Evolutionary conservation across 345 rosid species (phyloP), one percentile per base, ranked within the genome.

Genomic region (Zanthoxylum bungeanum): DNA sequence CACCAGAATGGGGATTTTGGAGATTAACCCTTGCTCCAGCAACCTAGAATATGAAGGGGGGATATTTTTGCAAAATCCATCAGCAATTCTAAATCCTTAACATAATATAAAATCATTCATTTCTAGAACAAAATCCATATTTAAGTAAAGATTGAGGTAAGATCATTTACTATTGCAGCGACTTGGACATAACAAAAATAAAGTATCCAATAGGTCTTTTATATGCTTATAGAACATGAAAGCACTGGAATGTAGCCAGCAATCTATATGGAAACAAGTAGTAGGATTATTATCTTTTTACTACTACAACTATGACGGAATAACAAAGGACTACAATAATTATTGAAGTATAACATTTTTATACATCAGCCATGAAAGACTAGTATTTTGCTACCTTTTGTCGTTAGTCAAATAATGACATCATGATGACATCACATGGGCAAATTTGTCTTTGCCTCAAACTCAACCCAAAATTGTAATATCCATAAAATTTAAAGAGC

Each of bases 1-100:
- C 76, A 61, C 76, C 81, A 33, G 73, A 63, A 9, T 61, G 67
- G 59, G 72, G 73, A 70, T 81, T 81, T 53, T 71, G 81, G 39
- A 73, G 71, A 76, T 73, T 75, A 68, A 78, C n/a, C 76, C 83
- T 80, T n/a, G 64, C 57, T 27, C 82, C 81, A 62, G 65, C 36
- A 60, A 62, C 75, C 86, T 84, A 62, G 61, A 53, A 53, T 42
- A 28, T 14, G 30, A 47, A 19, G 21, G 19, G 25, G 42, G 5
- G 39, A 55, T 22, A 61, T 42, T 62, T n/a, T 46, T 64, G 57
- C 12, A 73, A 44, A 44, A 10, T 49, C 39, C 21, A 42, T 64
- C 58, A 25, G 27, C 50, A 60, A 36, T 34, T 47, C 31, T 34
- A 33, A 31, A 21, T 34, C 36, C 50, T 34, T 33, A 30, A 47